Base-by-base conservation (phyloP, 805 yeast genomes). In the Starmerella sirachaensis region DNA sequence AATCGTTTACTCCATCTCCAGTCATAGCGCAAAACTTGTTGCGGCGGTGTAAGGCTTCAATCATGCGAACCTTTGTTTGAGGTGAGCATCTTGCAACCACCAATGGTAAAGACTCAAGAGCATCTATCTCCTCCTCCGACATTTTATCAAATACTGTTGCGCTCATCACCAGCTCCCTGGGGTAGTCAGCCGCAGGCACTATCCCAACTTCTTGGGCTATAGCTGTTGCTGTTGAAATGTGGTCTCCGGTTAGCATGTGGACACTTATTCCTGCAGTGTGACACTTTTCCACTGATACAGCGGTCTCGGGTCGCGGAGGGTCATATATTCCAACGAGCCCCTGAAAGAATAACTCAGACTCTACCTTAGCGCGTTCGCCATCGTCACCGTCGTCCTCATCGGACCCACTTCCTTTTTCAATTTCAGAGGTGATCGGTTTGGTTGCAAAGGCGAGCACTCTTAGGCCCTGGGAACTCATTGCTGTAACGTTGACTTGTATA, bases 1-100 rank as follows among this genome's bases (percentile, higher is more conserved):
- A 77, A 54, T 79, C 88, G 55, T 79, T 79, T 31, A 79, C 86
- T 46, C 88, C 88, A 56, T 79, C 88, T 45, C 84, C 84, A 20
- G 84, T 77, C 88, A 79, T 80, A 14, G 88, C 88, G 59, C 77
- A 68, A 58, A 74, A 68, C 54, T 74, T 63, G 45, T 66, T 60
- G 57, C 72, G 71, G 52, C 69, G 75, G 63, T 69, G 85, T 49
- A 63, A 69, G 1, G 88, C 86, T 37, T 79, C 85, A 50, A 80
- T 78, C 77, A 80, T 74, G 46, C 84, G 66, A 13, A 79, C 88
- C 56, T 80, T 79, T 17, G 86, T 79, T 55, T 75, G 78, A 2
- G 88, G 91, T 4, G 88, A 80, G 61, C 88, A 80, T 45, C 91
- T 65, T 4, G 91, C 91, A 59, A 80, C 74, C 20, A 79, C 91